Base-by-base conservation (phyloP, 129 eudicot genomes). In the Daucus carota region DNA sequence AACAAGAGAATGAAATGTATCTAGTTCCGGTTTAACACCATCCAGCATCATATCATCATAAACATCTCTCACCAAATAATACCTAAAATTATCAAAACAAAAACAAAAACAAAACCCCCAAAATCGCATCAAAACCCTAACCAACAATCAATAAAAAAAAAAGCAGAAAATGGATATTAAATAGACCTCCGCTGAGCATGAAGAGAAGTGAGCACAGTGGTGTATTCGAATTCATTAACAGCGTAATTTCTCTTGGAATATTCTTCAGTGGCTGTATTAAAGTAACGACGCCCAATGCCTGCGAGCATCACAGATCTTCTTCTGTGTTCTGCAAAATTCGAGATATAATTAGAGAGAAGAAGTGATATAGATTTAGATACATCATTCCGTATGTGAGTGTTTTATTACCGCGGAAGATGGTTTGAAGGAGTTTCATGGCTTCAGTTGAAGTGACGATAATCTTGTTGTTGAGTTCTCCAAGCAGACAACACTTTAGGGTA, bases 21-120 rank as follows among this genome's bases (percentile, higher is more conserved):
- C 96, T 46, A 86, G 84, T 78, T 85, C 88, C 2, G 98, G 98
- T 80, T 84, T 88, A 76, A 93, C 91, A 24, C 96, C 93, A 75
- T 93, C 98, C 71, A 93, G 87, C 93, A 87, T 83, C 98, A 93
- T 88, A 83, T 93, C 98, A 80, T 93, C 98, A 80, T 93, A 93
- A 33, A 91, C 98, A 84, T 93, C 96, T 75, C 97, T 87, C 87
- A 89, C 76, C 83, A 93, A 72, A 80, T 70, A 89, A 86, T 40
- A 62, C 93, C 98, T 93, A 69, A 0, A 38, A 10, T 4, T 12
- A 29, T 46, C 67, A 66, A 32, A 36, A 26, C 50, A 42, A 73
- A 65, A 29, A 8, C 40, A 36, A 62, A 29, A 79, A 46, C 32
- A 60, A 77, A 22, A 50, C 8, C 52, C 75, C 22, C 13, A 73